These are phyloP conservation scores for Fusarium armeniacum DNA, from an alignment of 2,329 filamentous ascomycete species.

Conservation along the genomic window DNA sequence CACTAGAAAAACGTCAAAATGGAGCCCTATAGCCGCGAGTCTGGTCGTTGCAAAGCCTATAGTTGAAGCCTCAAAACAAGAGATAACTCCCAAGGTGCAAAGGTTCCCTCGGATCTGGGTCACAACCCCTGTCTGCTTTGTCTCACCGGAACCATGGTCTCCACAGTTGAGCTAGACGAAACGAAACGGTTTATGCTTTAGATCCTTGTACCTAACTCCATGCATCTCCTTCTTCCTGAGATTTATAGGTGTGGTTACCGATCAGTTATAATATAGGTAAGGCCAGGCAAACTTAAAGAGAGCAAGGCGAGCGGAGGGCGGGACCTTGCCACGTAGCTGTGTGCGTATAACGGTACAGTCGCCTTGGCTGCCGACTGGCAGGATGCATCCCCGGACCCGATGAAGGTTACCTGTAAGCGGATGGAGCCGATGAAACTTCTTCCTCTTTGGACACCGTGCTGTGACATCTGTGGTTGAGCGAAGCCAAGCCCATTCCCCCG, in stretches of 20 bases:
- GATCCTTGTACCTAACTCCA: conserved; percentile 30
- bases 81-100: conserved; percentile 37
- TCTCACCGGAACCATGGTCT: conserved; percentile 41
- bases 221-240: conserved; percentile 32
- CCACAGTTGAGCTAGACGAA: conserved; percentile 45
- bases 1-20: conserved; percentile 30
- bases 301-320: conserved; percentile 23
- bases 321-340: conserved; percentile 43
- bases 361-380: conserved; percentile 40
- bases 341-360: conserved; percentile 24
- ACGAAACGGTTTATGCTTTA: conserved; percentile 40
- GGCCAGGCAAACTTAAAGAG: conserved; percentile 6
- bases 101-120: conserved; percentile 42
- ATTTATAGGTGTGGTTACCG: conserved; percentile 32
- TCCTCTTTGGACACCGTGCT: conserved; percentile 4
- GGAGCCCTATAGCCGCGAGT: conserved; percentile 27
- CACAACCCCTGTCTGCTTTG: conserved; percentile 37
- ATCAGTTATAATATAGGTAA: conserved; percentile 39
- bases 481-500: conserved; percentile 13
- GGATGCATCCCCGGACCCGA: conserved; percentile 19
- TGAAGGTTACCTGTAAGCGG: conserved; percentile 25
- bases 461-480: conserved; percentile 31
- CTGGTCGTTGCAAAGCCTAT: conserved; percentile 27
- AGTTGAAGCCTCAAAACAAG: conserved; percentile 38
- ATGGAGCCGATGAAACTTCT: conserved; percentile 38